Conservation (phyloP, 2,329 filamentous ascomycete genomes). For the Exophiala mesophila region DNA sequence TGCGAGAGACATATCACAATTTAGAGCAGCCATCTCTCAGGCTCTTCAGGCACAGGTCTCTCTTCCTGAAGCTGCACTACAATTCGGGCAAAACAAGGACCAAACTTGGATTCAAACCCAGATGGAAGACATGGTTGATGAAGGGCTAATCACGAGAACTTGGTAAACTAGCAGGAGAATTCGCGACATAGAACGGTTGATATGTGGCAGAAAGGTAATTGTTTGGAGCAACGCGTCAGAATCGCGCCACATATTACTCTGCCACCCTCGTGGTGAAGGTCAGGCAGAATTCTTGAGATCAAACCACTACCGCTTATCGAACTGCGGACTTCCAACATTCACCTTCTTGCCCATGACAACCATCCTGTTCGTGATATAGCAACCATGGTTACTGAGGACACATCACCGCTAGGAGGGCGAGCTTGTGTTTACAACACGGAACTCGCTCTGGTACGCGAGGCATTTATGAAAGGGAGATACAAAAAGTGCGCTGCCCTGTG, state of each 20-base stretch:
- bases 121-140: constrained; percentile 25
- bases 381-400: too few species aligned
- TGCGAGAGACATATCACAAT: constrained; percentile 15
- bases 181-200: too few species aligned
- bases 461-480: constrained; percentile 18
- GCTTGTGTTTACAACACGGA: constrained; percentile 15
- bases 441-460: constrained; percentile 15
- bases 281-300: not conserved
- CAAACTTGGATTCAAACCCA: constrained; percentile 20
- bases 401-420: too few species aligned
- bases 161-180: too few species aligned
- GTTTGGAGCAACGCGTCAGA: too few species aligned
- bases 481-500: constrained; percentile 22
- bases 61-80: constrained; percentile 1
- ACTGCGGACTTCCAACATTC: too few species aligned
- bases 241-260: too few species aligned
- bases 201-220: too few species aligned
- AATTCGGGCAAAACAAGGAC: constrained; percentile 1
- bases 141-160: constrained; percentile 19
- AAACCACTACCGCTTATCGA: not conserved
- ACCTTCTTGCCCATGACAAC: too few species aligned
- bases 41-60: constrained; percentile 6
- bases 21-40: constrained; percentile 12
- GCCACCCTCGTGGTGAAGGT: too few species aligned
- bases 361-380: too few species aligned